phyloP scores from a whole-genome alignment of 768 basidiomycete species.

The Leucocoprinus leucothites region DNA sequence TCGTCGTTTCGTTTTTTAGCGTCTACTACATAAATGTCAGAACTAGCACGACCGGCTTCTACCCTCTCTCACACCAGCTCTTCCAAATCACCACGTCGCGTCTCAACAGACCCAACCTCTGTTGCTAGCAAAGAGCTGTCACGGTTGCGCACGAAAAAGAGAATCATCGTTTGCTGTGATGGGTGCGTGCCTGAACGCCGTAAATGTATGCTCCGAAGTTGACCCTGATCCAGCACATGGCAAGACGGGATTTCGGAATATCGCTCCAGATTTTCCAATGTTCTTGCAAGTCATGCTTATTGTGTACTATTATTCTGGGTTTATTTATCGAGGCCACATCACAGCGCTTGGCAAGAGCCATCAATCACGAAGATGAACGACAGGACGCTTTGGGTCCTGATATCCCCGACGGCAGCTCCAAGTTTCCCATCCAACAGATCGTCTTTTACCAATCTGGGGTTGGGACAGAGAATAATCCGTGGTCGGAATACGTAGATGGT shows the following conservation, averaged over 20 bases:
- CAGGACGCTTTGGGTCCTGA: conserved; percentile 17
- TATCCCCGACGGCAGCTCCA: not conserved
- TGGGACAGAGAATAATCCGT: conserved; percentile 52
- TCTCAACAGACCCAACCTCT: conserved; percentile 28
- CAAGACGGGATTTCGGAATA: conserved; percentile 56
- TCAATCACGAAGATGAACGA: conserved; percentile 48
- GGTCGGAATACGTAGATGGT: conserved; percentile 63
- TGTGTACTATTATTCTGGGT: not conserved
- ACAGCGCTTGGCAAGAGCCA: conserved; percentile 52
- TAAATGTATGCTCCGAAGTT: not conserved
- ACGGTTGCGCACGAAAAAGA: conserved; percentile 37
- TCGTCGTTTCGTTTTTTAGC: not conserved
- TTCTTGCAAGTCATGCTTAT: conserved; percentile 39
- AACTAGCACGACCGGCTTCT: not conserved
- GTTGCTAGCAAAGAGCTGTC: conserved; percentile 16
- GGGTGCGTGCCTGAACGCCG: conserved; percentile 44
- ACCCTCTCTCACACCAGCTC: conserved; percentile 15
- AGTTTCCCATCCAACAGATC: conserved; percentile 47
- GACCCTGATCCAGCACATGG: conserved; percentile 55
- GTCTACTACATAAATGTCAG: not conserved
- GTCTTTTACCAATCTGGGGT: conserved; percentile 67
- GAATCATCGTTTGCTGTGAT: conserved; percentile 73
- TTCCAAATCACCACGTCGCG: conserved; percentile 28
- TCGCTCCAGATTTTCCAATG: conserved; percentile 51
- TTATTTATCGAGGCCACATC: not conserved